Conservation (phyloP, 139 green algal genomes). For the Axilococcus clingmanii region DNA sequence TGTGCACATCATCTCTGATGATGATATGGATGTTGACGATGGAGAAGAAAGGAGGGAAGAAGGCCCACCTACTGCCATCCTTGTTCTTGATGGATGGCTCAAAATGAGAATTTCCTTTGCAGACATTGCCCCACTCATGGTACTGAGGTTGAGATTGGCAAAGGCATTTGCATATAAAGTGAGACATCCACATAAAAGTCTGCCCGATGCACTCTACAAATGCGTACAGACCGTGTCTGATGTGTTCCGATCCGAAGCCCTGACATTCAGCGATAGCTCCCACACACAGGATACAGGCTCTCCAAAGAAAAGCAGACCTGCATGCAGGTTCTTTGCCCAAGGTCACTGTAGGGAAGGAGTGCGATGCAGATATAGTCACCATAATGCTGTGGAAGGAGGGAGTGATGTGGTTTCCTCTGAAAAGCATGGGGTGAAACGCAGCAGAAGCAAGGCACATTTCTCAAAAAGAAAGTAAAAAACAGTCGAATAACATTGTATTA, state of each 20-base stretch:
- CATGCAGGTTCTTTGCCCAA: too few species aligned
- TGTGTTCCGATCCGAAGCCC: too few species aligned
- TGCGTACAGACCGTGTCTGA: background rate
- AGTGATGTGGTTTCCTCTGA: background rate
- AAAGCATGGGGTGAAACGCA: too few species aligned
- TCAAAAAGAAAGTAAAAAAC: background rate
- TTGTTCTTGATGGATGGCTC: conserved; percentile 44
- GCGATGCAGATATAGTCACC: background rate
- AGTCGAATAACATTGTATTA: background rate
- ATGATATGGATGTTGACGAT: conserved; percentile 4
- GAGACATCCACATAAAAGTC: conserved; percentile 4
- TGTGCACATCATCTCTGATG: conserved; percentile 1
- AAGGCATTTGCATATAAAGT: conserved; percentile 32
- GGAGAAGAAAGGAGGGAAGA: background rate
- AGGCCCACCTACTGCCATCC: background rate
- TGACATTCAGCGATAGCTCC: too few species aligned
- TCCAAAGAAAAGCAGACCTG: too few species aligned
- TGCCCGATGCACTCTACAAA: background rate
- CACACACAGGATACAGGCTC: too few species aligned
- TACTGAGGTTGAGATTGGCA: conserved; percentile 28
- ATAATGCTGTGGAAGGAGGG: background rate
- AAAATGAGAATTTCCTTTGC: background rate
- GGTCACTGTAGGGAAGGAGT: background rate
- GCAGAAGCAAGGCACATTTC: background rate
- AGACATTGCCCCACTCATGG: conserved; percentile 7